Percentiles rank a stretch among this genome's conserved stretches.
Evolutionary conservation across 2,329 filamentous ascomycete species (phyloP).

Genomic region (Davidsoniella virescens): DNA sequence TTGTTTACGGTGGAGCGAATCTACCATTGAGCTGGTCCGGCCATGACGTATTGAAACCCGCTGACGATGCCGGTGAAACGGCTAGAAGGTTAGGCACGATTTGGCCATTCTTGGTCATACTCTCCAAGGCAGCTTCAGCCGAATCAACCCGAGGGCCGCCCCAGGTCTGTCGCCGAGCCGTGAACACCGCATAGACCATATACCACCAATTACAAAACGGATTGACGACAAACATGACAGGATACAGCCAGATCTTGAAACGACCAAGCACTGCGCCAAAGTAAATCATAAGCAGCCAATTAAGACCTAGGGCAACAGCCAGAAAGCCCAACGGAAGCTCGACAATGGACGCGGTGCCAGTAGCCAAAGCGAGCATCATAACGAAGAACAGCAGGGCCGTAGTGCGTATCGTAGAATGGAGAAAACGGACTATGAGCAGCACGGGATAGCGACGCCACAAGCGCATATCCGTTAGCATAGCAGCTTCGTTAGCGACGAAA

Average conservation of each 20-base stretch:
- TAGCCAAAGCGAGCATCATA: slow-evolving; percentile 72
- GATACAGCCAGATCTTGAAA: slow-evolving; percentile 91
- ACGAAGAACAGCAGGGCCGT: slow-evolving; percentile 90
- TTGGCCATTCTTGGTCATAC: no score
- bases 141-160: slow-evolving; percentile 85
- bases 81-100: no score
- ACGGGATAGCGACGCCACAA: slow-evolving; percentile 85
- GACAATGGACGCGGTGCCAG: slow-evolving; percentile 60
- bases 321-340: slow-evolving; percentile 89
- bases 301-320: slow-evolving; percentile 76
- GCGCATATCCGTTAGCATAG: slow-evolving; percentile 89
- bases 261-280: slow-evolving; percentile 75
- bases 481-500: slow-evolving; percentile 95
- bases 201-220: slow-evolving; percentile 98
- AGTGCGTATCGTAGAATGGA: slow-evolving; percentile 91
- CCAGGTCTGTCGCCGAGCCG: slow-evolving; percentile 87
- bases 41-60: no score
- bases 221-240: slow-evolving; percentile 86
- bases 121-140: slow-evolving; percentile 41
- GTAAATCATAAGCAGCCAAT: slow-evolving; percentile 92
- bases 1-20: no score
- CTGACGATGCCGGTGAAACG: no score
- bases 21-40: no score
- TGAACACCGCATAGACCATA: slow-evolving; percentile 94
- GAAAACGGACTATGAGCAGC: slow-evolving; percentile 71